Conservation (phyloP, 352 stramenopile species). For the Phytophthora boehmeriae region DNA sequence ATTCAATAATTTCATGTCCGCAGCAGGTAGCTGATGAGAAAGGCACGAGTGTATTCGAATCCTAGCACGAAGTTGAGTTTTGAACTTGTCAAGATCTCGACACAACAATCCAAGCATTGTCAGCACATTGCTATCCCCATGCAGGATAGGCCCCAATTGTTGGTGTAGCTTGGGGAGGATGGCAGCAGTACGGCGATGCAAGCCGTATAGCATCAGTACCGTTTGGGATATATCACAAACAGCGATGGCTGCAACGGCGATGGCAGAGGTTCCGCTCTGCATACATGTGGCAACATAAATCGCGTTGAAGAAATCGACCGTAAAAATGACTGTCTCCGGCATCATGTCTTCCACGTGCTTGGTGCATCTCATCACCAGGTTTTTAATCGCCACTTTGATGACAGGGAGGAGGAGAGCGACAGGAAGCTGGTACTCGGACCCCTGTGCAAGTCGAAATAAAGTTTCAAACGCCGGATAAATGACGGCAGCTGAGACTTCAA, state of each 20-base stretch:
- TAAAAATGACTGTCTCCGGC: conserved; percentile 27
- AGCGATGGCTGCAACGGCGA: conserved; percentile 11
- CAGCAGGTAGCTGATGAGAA: background rate
- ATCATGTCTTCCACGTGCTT: conserved; percentile 22
- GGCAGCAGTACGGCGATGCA: conserved; percentile 2
- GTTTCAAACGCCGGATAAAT: conserved; percentile 22
- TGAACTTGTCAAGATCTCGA: conserved; percentile 2
- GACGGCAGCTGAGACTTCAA: conserved; percentile 19
- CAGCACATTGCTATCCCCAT: conserved; percentile 2
- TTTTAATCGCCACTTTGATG: conserved; percentile 24
- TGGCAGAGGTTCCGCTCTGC: conserved; percentile 13
- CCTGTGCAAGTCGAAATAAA: conserved; percentile 6
- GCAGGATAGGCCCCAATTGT: background rate
- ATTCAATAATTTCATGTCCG: conserved; percentile 3
- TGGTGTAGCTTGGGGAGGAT: conserved; percentile 2
- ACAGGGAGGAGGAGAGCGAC: conserved; percentile 20
- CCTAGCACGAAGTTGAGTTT: background rate
- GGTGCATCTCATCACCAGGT: conserved; percentile 13
- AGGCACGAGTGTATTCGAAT: conserved; percentile 15
- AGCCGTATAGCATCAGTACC: background rate
- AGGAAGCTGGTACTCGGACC: conserved; percentile 1
- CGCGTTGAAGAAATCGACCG: conserved; percentile 30
- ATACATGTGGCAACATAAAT: conserved; percentile 30
- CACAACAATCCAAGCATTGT: conserved; percentile 8
- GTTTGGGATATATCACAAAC: conserved; percentile 16